A percentile compares a stretch with the other conserved stretches of the same genome.
These are phyloP conservation scores for Strobilomyces dryophilus DNA, from an alignment of 768 basidiomycete genomes.

Conservation along the genomic window DNA sequence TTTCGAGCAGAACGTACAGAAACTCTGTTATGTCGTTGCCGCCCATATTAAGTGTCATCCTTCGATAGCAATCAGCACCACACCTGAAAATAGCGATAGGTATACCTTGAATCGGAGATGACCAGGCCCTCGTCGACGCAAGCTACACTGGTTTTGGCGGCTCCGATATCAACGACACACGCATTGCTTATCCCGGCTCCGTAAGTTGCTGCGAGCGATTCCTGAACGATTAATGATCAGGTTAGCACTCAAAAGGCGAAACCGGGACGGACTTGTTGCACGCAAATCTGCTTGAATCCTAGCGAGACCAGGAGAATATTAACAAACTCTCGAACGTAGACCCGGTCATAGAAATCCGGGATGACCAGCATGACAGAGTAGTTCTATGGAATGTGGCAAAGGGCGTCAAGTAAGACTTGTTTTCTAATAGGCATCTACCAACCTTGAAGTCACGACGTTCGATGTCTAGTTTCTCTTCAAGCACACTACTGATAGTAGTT, in stretches of 20 bases:
- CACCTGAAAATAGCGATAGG: not conserved
- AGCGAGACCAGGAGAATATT: conserved; percentile 70
- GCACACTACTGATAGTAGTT: conserved; percentile 54
- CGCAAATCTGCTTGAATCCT: conserved; percentile 91
- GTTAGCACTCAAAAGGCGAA: not conserved
- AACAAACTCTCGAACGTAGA: conserved; percentile 76
- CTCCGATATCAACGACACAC: conserved; percentile 94
- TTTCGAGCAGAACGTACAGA: conserved; percentile 69
- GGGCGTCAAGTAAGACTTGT: not conserved
- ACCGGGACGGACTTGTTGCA: conserved; percentile 65
- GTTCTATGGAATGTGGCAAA: conserved; percentile 44
- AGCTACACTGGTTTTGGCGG: conserved; percentile 75
- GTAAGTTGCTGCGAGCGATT: conserved; percentile 89
- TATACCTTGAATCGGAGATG: conserved; percentile 79
- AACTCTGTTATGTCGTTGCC: conserved; percentile 96
- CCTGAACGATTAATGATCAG: conserved; percentile 41
- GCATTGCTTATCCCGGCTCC: conserved; percentile 94
- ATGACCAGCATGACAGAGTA: conserved; percentile 86
- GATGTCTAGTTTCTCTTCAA: conserved; percentile 62
- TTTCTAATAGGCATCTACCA: conserved; percentile 11
- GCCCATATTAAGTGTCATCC: conserved; percentile 82
- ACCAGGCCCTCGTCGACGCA: conserved; percentile 95
- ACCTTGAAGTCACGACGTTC: conserved; percentile 57
- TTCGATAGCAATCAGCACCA: conserved; percentile 20
- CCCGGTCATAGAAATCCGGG: conserved; percentile 86